These are phyloP conservation scores for Onygena corvina DNA, from an alignment of 2,329 filamentous ascomycete genomes.

Conservation along the genomic window DNA sequence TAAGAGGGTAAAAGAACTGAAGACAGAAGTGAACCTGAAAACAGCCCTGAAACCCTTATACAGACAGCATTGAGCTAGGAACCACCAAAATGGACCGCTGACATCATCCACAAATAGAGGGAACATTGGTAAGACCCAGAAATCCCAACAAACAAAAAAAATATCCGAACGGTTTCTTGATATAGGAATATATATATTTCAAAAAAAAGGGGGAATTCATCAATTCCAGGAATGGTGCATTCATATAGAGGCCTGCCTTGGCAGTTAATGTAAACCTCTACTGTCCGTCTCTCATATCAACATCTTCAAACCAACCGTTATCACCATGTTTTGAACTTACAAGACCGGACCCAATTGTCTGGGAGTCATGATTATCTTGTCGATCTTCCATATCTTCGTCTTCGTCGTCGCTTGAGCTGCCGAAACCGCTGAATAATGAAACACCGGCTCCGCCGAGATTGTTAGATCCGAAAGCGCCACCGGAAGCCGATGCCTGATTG, in stretches of 20 bases:
- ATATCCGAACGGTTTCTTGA: neutral
- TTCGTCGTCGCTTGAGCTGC: conserved; percentile 89
- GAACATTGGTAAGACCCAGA: neutral
- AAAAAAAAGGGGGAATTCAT: conserved; percentile 12
- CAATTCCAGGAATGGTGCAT: neutral
- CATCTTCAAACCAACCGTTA: conserved; percentile 50
- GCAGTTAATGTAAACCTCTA: conserved; percentile 6
- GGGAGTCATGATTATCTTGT: conserved; percentile 51
- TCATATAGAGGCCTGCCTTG: neutral
- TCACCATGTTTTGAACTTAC: conserved; percentile 53
- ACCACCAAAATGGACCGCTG: neutral
- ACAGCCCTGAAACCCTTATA: neutral
- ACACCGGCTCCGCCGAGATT: conserved; percentile 43
- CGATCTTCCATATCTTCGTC: conserved; percentile 73
- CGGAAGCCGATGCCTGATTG: conserved; percentile 53
- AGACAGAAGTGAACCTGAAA: neutral
- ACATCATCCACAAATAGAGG: neutral
- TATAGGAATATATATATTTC: conserved; percentile 10
- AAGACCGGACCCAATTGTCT: conserved; percentile 28
- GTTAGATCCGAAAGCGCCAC: conserved; percentile 56
- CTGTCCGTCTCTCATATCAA: conserved; percentile 50
- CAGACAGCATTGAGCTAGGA: neutral
- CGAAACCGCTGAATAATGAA: conserved; percentile 76
- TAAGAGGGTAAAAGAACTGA: neutral
- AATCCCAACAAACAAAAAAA: neutral